Percentiles rank a stretch among this genome's conserved stretches.
phyloP scores from a whole-genome alignment of 2,329 filamentous ascomycete genomes.

The Aspergillus floridensis region DNA sequence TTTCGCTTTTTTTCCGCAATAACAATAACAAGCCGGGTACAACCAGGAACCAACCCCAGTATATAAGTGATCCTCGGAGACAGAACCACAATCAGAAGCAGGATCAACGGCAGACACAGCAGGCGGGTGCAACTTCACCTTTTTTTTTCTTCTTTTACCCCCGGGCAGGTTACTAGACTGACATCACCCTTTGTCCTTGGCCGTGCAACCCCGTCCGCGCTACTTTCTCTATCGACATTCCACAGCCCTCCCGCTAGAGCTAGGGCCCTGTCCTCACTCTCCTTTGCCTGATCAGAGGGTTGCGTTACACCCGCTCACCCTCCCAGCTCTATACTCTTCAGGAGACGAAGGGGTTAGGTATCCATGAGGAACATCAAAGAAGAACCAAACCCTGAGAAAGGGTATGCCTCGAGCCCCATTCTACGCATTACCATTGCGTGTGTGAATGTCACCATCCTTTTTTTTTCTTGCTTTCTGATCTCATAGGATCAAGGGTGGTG shows the following conservation, averaged over 20 bases:
- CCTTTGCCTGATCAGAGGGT: background rate
- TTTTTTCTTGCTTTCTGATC: background rate
- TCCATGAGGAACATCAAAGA: background rate
- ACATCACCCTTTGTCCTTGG: constrained; percentile 18
- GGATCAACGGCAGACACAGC: background rate
- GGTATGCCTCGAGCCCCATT: background rate
- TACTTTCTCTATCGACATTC: constrained; percentile 17
- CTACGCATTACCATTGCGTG: background rate
- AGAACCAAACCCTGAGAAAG: background rate
- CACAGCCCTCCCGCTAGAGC: constrained; percentile 10
- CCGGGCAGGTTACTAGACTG: constrained; percentile 7
- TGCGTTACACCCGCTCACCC: background rate
- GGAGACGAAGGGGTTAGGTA: background rate
- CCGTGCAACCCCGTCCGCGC: constrained; percentile 15
- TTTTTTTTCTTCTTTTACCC: no score
- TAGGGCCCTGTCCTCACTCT: background rate
- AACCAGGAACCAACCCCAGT: background rate
- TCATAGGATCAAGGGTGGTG: background rate
- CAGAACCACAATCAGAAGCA: background rate
- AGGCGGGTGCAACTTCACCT: background rate
- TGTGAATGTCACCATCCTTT: background rate
- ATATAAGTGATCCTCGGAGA: constrained; percentile 10
- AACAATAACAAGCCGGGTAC: constrained; percentile 4
- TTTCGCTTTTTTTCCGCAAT: background rate
- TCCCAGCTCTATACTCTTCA: background rate